phyloP scores from a whole-genome alignment of 495 filamentous ascomycete species.

The Podospora comata region DNA sequence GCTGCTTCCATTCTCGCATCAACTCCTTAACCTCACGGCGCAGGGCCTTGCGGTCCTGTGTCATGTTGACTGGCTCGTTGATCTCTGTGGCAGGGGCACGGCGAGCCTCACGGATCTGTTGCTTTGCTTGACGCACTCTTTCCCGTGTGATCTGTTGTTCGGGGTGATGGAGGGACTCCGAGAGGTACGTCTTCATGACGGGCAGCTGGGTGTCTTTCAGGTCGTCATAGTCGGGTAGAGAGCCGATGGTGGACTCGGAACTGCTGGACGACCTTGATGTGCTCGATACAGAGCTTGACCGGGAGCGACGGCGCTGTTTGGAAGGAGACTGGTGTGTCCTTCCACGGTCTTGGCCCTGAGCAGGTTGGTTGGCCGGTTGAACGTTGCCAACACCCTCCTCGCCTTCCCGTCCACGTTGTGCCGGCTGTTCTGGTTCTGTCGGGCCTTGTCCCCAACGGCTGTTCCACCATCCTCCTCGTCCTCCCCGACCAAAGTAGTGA shows the following conservation, averaged over 20 bases:
- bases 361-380: background rate
- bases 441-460: background rate
- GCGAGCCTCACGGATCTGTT: constrained; percentile 40
- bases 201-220: constrained; percentile 43
- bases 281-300: constrained; percentile 25
- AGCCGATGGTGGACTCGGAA: constrained; percentile 43
- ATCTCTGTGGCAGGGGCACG: constrained; percentile 22
- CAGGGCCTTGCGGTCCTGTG: constrained; percentile 29
- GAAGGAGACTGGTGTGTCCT: background rate
- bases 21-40: constrained; percentile 40
- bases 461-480: constrained; percentile 4
- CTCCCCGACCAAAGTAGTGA: constrained; percentile 6
- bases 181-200: constrained; percentile 33
- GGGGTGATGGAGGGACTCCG: constrained; percentile 42
- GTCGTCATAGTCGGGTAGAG: constrained; percentile 47
- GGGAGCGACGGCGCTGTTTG: constrained; percentile 4
- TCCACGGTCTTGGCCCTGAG: background rate
- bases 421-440: background rate
- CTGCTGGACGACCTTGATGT: constrained; percentile 32
- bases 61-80: constrained; percentile 16
- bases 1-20: constrained; percentile 38
- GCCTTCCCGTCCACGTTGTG: constrained; percentile 2
- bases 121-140: constrained; percentile 34
- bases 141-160: constrained; percentile 44
- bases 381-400: background rate